phyloP scores from a whole-genome alignment of 1,284 basidiomycete genomes.

The Cryptococcus sp. region DNA sequence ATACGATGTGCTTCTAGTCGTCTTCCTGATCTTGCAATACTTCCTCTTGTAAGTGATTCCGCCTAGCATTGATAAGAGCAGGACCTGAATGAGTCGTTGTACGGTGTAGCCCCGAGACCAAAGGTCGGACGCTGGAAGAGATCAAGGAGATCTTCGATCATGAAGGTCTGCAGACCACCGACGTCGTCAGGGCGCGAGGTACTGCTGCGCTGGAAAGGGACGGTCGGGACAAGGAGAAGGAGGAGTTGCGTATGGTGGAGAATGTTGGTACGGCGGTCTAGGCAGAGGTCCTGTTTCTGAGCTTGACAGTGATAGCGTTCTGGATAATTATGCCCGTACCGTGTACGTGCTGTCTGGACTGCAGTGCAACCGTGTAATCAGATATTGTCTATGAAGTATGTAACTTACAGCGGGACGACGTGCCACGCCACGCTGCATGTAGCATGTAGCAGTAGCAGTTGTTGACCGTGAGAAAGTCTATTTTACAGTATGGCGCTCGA shows the following conservation, averaged over 20 bases:
- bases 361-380: too few species aligned
- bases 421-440: too few species aligned
- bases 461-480: too few species aligned
- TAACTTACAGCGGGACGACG: too few species aligned
- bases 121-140: constrained; percentile 29
- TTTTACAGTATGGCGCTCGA: too few species aligned
- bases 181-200: not conserved
- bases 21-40: constrained; percentile 7
- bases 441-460: too few species aligned
- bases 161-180: not conserved
- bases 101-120: constrained; percentile 26
- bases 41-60: constrained; percentile 15
- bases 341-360: too few species aligned
- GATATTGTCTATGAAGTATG: too few species aligned
- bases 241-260: not conserved
- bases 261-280: not conserved
- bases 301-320: too few species aligned
- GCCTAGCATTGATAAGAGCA: not conserved
- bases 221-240: not conserved
- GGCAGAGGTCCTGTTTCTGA: too few species aligned
- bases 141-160: constrained; percentile 27
- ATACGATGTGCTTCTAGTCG: constrained; percentile 28
- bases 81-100: not conserved
- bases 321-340: too few species aligned
- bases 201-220: not conserved